These are phyloP conservation scores for Aspergillus sp. DNA, from an alignment of 2,329 filamentous ascomycete species.

Conservation along the genomic window DNA sequence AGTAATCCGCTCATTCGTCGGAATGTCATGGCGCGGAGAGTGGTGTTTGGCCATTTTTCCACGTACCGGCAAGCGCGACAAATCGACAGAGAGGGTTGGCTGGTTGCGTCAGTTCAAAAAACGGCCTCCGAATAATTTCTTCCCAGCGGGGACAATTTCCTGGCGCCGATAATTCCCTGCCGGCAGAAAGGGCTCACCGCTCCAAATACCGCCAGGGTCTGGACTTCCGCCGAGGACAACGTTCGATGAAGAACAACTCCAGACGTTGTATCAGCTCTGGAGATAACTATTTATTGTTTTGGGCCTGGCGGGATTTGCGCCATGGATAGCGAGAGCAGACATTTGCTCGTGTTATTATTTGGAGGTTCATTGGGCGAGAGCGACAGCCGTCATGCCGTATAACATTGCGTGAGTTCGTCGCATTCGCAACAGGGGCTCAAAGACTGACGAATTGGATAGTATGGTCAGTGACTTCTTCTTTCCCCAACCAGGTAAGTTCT, in stretches of 20 bases:
- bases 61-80: background rate
- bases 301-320: constrained; percentile 3
- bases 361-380: constrained; percentile 11
- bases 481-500: constrained; percentile 64
- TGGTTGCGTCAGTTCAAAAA: background rate
- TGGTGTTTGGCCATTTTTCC: constrained; percentile 40
- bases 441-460: constrained; percentile 26
- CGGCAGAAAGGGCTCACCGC: constrained; percentile 19
- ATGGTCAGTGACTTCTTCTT: constrained; percentile 99
- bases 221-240: constrained; percentile 8
- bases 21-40: constrained; percentile 41
- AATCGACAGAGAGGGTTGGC: background rate
- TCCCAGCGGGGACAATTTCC: constrained; percentile 19
- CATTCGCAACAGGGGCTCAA: background rate
- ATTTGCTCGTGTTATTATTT: constrained; percentile 2
- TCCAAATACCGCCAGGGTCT: constrained; percentile 8
- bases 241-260: background rate
- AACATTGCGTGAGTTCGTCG: constrained; percentile 54
- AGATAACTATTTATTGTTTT: too few relatives aligned
- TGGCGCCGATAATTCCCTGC: background rate
- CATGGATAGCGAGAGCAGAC: constrained; percentile 13
- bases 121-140: constrained; percentile 12
- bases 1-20: constrained; percentile 15
- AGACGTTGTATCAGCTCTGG: background rate
- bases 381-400: constrained; percentile 51